These are phyloP conservation scores for Wickerhamomyces alni DNA, from an alignment of 805 yeast species.

Conservation along the genomic window DNA sequence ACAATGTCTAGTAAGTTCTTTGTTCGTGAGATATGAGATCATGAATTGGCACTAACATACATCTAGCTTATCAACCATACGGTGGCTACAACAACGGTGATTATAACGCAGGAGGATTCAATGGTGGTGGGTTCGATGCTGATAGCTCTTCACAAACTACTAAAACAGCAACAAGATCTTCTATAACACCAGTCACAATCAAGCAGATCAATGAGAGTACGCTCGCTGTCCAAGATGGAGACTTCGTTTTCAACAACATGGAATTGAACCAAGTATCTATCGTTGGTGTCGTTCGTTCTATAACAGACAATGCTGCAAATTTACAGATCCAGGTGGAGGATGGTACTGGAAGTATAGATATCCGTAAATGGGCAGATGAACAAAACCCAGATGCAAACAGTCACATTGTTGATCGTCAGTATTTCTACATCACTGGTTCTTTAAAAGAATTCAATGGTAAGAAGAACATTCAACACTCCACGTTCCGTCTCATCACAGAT, in stretches of 20 bases:
- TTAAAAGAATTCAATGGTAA: conserved; percentile 56
- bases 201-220: conserved; percentile 62
- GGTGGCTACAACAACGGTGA: conserved; percentile 25
- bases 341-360: conserved; percentile 65
- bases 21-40: background rate
- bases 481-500: conserved; percentile 49
- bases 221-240: conserved; percentile 61
- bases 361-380: conserved; percentile 59
- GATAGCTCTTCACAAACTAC: conserved; percentile 28
- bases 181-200: conserved; percentile 64
- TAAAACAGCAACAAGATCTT: conserved; percentile 27
- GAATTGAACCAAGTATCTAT: conserved; percentile 59
- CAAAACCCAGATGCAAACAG: conserved; percentile 27
- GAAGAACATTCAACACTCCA: conserved; percentile 59
- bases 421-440: conserved; percentile 54
- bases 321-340: conserved; percentile 62
- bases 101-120: conserved; percentile 16
- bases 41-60: background rate
- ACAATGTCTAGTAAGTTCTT: conserved; percentile 5
- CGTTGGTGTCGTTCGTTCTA: conserved; percentile 66
- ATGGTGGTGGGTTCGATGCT: conserved; percentile 31
- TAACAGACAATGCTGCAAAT: conserved; percentile 51
- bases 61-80: conserved; percentile 31
- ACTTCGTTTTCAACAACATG: conserved; percentile 51
- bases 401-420: conserved; percentile 38